These are phyloP conservation scores for Knoxdaviesia proteae DNA, from an alignment of 2,329 filamentous ascomycete species.

Conservation along the genomic window DNA sequence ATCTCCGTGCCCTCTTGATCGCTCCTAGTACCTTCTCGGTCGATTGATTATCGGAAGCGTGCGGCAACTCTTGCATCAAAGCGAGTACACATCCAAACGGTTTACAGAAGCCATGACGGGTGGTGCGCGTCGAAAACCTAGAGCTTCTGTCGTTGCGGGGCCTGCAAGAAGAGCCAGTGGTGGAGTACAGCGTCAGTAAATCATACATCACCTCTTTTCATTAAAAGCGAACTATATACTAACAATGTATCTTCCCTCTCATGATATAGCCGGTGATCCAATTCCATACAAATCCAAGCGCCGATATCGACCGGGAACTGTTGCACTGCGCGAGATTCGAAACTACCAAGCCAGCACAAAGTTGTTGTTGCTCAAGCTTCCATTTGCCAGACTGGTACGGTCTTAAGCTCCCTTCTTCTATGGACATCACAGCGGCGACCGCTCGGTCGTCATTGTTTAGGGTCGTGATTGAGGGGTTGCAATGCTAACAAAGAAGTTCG, in stretches of 20 bases:
- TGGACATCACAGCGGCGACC: no score
- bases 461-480: not conserved
- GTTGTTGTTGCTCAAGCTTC: slow-evolving; percentile 60
- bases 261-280: slow-evolving; percentile 47
- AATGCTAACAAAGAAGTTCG: slow-evolving; percentile 4
- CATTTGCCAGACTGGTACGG: slow-evolving; percentile 54
- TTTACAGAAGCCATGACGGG: not conserved
- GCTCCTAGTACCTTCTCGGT: not conserved
- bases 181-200: slow-evolving; percentile 2
- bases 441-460: no score
- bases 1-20: not conserved
- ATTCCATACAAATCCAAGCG: slow-evolving; percentile 39
- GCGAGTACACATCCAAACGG: not conserved
- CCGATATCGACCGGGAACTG: slow-evolving; percentile 59
- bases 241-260: not conserved
- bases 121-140: not conserved
- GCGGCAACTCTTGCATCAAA: no score
- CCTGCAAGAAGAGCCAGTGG: slow-evolving; percentile 1
- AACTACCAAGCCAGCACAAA: slow-evolving; percentile 80
- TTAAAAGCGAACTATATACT: not conserved
- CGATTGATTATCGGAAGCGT: not conserved
- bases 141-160: slow-evolving; percentile 1
- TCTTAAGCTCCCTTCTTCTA: not conserved
- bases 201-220: not conserved
- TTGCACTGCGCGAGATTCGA: slow-evolving; percentile 79